Percentiles rank a stretch among this genome's conserved stretches.
phyloP scores from a whole-genome alignment of 768 basidiomycete species.

The Boletus barrowsii region DNA sequence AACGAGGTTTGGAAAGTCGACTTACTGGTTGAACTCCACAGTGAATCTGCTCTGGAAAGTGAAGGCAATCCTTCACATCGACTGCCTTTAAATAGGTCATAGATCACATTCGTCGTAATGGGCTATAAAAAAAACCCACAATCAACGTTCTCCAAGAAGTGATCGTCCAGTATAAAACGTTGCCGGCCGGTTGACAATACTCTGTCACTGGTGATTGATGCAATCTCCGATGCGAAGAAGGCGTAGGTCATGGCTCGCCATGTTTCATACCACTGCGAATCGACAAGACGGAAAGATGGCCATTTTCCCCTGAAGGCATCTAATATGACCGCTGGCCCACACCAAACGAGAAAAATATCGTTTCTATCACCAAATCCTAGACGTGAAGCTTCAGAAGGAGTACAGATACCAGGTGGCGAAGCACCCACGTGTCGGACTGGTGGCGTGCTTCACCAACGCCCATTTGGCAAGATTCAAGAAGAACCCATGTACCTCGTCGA shows the following conservation, averaged over 20 bases:
- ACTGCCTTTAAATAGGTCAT: background rate
- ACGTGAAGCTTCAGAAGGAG: background rate
- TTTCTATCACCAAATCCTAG: background rate
- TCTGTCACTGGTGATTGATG: background rate
- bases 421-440: background rate
- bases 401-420: background rate
- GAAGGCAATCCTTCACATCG: conserved; percentile 8
- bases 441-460: conserved; percentile 4
- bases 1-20: background rate
- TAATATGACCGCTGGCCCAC: conserved; percentile 10
- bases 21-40: conserved; percentile 32
- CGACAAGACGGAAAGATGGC: background rate
- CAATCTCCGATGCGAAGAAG: conserved; percentile 1
- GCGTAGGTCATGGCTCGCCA: conserved; percentile 10
- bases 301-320: conserved; percentile 8
- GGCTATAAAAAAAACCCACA: conserved; percentile 19
- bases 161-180: conserved; percentile 20
- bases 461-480: conserved; percentile 16
- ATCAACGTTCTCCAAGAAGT: conserved; percentile 15
- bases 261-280: conserved; percentile 3
- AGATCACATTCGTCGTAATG: background rate
- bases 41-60: conserved; percentile 11
- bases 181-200: background rate
- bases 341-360: conserved; percentile 11
- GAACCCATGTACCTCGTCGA: conserved; percentile 20